phyloP scores from a whole-genome alignment of 202 grass and related monocot species.

The Panicum virgatum region DNA sequence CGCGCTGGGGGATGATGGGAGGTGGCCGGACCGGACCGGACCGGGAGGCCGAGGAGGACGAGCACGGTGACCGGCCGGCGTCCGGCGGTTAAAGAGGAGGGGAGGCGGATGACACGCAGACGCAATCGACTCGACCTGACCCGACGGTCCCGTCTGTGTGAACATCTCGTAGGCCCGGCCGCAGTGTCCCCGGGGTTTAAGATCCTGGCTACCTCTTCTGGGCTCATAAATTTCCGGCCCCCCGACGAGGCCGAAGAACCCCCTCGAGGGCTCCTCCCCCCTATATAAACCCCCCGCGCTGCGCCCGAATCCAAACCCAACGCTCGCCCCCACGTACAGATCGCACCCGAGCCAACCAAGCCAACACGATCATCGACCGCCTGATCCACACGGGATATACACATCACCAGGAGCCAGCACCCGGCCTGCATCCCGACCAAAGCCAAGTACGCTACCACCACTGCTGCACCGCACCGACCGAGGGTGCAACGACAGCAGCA shows the following conservation, averaged over 20 bases:
- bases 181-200: constrained; percentile 70
- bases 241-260: not conserved
- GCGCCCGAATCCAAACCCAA: constrained; percentile 21
- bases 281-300: constrained; percentile 64
- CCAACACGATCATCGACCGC: not conserved
- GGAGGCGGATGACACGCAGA: not conserved
- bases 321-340: not conserved
- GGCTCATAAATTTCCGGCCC: constrained; percentile 70
- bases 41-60: not conserved
- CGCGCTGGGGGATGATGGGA: not conserved
- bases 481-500: not conserved
- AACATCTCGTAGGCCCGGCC: constrained; percentile 57
- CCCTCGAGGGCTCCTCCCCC: not conserved
- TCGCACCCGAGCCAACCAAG: not conserved
- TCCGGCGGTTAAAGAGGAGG: constrained; percentile 1
- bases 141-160: constrained; percentile 32
- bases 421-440: not conserved
- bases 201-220: constrained; percentile 72
- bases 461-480: not conserved
- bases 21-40: constrained; percentile 23
- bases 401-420: not conserved
- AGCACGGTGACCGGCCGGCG: not conserved
- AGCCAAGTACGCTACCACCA: constrained; percentile 7
- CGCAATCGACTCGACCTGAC: constrained; percentile 12
- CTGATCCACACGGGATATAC: not conserved